Base-by-base conservation (phyloP, 73 alveolate species). In the Paramecium caudatum region DNA sequence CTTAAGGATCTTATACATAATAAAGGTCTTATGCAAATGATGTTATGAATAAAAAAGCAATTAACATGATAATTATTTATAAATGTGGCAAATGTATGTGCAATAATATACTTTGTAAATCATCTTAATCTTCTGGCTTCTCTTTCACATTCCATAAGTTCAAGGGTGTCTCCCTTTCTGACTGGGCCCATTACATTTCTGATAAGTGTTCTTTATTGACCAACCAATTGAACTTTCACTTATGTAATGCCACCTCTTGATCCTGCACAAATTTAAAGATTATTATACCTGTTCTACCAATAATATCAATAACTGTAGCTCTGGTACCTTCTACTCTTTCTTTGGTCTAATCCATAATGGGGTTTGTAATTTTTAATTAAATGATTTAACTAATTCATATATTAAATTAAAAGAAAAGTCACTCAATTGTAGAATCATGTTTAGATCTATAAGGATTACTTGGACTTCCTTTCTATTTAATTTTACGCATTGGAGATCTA, bases 171-270 rank as follows among this genome's bases (percentile, higher is more conserved):
- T 33, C 99, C 99, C 90, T 94, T 97, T 86, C 98, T 97, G 91
- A 98, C 99, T 34, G 99, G 99, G 39, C 99, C 99, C 97, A 96
- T 97, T 92, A 98, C 99, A 95, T 98, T 98, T 91, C 99, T 96
- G 91, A 98, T 95, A 81, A 98, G 94, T 82, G 97, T 55, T 92
- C 99, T 97, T 82, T 94, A 93, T 82, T 90, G 61, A 50, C 95
- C 95, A 78, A 61, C 94, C 95, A 95, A 96, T 68, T 80, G 91
- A 82, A 93, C 98, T 70, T 95, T 97, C 62, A 98, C 99, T 93
- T 98, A 99, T 88, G 99, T 98, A 91, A 98, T 98, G 46, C 99
- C 99, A 43, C 99, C 99, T 93, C 99, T 98, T 70, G 99, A 97
- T 17, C 99, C 99, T 82, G 95, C 65, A 39, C 4, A 21, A n/a